Base-by-base conservation (phyloP, 2,329 filamentous ascomycete species). In the Pseudocercospora musae region DNA sequence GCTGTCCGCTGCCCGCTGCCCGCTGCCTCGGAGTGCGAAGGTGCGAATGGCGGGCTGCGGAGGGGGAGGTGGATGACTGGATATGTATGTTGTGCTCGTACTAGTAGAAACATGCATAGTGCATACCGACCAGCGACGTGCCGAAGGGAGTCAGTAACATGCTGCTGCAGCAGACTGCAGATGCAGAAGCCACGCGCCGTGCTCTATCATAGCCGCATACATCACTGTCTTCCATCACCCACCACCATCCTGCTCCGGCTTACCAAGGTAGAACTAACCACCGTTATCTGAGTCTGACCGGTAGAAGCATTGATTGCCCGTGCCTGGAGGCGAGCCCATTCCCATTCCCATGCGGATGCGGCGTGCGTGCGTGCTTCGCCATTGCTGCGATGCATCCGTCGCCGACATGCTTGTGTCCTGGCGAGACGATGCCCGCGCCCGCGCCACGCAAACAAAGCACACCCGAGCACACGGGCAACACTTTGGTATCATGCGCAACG, bases 251-350 rank as follows among this genome's bases (percentile, higher is more conserved):
- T 37, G 20, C 48, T 50, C 21, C 48, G 20, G 48, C 48, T n/a
- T 27, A 50, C 48, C 48, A 52, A 52, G 48, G 25, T 48, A 52
- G 31, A 52, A n/a, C n/a, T n/a, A n/a, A n/a, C n/a, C n/a, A n/a
- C n/a, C n/a, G n/a, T n/a, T n/a, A n/a, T n/a, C n/a, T n/a, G n/a
- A 10, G 20, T 48, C 20, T 52, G 48, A 52, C 48, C 21, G 48
- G 48, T 50, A n/a, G n/a, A n/a, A n/a, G n/a, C n/a, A 13, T 50
- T 23, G 20, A 10, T 33, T 33, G 31, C 29, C 29, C 10, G 7
- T 8, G 29, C 10, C 29, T 37, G 33, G 33, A 37, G 33, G 37
- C 37, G 37, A 18, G 15, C n/a, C n/a, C n/a, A n/a, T n/a, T n/a
- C n/a, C n/a, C n/a, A n/a, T n/a, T n/a, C n/a, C n/a, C n/a, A n/a